Evolutionary conservation across 2,329 filamentous ascomycete species (phyloP).

Genomic region (Fusarium globosum): DNA sequence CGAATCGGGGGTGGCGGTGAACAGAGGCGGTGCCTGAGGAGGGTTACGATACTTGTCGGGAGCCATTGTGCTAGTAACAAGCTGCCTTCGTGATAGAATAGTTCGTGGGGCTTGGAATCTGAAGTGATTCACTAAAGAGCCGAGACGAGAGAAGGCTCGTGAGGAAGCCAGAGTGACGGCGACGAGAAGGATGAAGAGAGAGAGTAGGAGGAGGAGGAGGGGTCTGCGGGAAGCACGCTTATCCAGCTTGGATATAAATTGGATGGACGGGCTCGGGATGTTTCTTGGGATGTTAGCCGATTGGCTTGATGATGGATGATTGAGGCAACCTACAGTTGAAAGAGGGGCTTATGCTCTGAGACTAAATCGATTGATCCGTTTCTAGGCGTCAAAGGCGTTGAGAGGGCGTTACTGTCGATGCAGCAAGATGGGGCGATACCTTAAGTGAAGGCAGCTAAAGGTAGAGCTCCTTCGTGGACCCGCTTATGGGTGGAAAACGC

Average conservation of each 20-base stretch:
- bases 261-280: conserved; percentile 14
- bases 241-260: conserved; percentile 44
- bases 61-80: conserved; percentile 70
- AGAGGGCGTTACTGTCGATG: conserved; percentile 30
- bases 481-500: conserved; percentile 36
- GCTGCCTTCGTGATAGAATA: conserved; percentile 48
- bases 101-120: conserved; percentile 52
- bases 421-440: conserved; percentile 32
- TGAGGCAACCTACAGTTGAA: conserved; percentile 26
- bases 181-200: conserved; percentile 67
- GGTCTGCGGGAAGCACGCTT: conserved; percentile 42
- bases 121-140: conserved; percentile 67
- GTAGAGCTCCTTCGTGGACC: conserved; percentile 29
- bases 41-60: conserved; percentile 76
- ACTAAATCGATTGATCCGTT: conserved; percentile 24
- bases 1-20: conserved; percentile 77
- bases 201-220: conserved; percentile 51
- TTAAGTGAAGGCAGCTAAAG: conserved; percentile 21
- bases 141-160: conserved; percentile 68
- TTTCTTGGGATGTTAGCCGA: conserved; percentile 32
- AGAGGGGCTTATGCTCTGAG: conserved; percentile 31
- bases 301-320: conserved; percentile 28
- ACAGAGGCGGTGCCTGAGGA: conserved; percentile 81
- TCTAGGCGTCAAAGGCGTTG: conserved; percentile 14
- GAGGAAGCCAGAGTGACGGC: conserved; percentile 75